Evolutionary conservation across 225 moss, liverwort and hornwort genomes (phyloP).

Genomic region (Climacium dendroides): DNA sequence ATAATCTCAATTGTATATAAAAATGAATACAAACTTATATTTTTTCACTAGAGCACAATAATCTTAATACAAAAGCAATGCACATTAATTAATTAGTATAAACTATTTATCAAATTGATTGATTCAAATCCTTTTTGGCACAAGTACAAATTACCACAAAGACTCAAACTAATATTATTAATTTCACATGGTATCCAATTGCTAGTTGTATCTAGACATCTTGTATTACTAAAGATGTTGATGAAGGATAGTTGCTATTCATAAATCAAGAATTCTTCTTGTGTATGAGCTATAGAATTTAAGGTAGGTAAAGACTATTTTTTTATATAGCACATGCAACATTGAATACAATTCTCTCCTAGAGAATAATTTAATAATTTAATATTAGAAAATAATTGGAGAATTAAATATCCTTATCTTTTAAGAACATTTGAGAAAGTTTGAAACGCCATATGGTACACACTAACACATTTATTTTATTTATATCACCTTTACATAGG

Average conservation of each 20-base stretch:
- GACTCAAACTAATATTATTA: neutral
- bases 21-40: neutral
- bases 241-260: too few relatives aligned
- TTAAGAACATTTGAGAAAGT: neutral
- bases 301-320: too few relatives aligned
- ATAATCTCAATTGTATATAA: neutral
- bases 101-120: neutral
- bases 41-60: neutral
- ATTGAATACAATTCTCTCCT: too few relatives aligned
- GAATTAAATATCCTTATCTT: too few relatives aligned
- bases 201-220: too few relatives aligned
- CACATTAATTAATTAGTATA: neutral
- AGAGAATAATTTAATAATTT: too few relatives aligned
- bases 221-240: too few relatives aligned
- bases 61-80: rapidly evolving
- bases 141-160: neutral
- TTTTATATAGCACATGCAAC: too few relatives aligned
- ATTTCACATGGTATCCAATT: neutral
- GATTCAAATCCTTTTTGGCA: neutral
- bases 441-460: rapidly evolving
- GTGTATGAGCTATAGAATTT: too few relatives aligned
- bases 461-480: neutral
- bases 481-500: neutral
- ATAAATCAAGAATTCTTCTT: too few relatives aligned
- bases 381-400: too few relatives aligned